A percentile compares a stretch with the other conserved stretches of the same genome.
Evolutionary conservation across 2,329 filamentous ascomycete genomes (phyloP).

Genomic region (Westerdykella ornata): DNA sequence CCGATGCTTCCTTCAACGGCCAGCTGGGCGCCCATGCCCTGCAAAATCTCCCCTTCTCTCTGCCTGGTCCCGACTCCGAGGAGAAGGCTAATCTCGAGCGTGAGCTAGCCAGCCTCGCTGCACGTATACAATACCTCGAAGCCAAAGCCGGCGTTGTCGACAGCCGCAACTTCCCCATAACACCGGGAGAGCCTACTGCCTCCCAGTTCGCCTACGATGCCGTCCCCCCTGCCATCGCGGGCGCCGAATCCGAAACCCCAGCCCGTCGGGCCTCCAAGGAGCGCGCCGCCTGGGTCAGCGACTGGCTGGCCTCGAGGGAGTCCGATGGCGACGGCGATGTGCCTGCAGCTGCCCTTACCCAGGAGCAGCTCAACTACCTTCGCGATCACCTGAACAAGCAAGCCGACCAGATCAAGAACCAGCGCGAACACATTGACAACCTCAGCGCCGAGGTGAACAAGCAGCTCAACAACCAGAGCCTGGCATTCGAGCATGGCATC

Average conservation of each 20-base stretch:
- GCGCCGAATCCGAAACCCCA: conserved; percentile 20
- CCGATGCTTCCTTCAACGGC: conserved; percentile 41
- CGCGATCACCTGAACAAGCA: conserved; percentile 90
- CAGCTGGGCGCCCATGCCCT: conserved; percentile 47
- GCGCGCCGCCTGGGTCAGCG: conserved; percentile 42
- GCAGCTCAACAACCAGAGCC: conserved; percentile 78
- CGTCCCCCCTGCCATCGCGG: conserved; percentile 33
- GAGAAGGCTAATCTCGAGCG: conserved; percentile 75
- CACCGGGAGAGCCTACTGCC: conserved; percentile 61
- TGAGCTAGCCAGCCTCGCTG: conserved; percentile 71
- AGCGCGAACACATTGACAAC: conserved; percentile 76
- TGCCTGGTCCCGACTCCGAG: conserved; percentile 69
- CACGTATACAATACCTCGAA: conserved; percentile 77
- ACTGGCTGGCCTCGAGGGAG: conserved; percentile 51
- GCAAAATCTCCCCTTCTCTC: conserved; percentile 51
- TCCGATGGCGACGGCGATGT: conserved; percentile 43
- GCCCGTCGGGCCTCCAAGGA: conserved; percentile 33
- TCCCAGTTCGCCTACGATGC: conserved; percentile 52
- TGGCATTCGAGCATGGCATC: conserved; percentile 67
- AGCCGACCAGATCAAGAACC: conserved; percentile 81
- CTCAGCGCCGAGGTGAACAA: conserved; percentile 80
- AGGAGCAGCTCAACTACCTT: conserved; percentile 77
- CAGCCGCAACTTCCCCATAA: conserved; percentile 62
- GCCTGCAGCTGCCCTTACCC: conserved; percentile 55
- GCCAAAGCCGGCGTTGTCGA: conserved; percentile 60